Conservation (phyloP, 139 green algal genomes). For the Tetradesmus obliquus region DNA sequence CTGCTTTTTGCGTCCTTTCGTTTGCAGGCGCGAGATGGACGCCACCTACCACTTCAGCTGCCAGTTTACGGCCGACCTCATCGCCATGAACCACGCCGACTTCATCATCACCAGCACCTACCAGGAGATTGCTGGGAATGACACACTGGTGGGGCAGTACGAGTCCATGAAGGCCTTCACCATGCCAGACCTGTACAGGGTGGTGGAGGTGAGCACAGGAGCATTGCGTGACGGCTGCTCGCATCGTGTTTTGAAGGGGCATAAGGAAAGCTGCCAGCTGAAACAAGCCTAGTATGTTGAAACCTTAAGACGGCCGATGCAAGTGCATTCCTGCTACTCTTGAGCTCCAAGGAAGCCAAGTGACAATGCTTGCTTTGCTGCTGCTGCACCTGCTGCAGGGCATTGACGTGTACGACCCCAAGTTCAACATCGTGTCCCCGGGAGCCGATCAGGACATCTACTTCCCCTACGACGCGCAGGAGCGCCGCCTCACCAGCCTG, state of each 20-base stretch:
- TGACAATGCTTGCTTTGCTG: too few species aligned
- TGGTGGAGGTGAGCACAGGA: slow-evolving; percentile 51
- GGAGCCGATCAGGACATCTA: slow-evolving; percentile 85
- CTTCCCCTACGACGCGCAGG: slow-evolving; percentile 77
- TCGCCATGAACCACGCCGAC: slow-evolving; percentile 87
- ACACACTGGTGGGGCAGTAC: slow-evolving; percentile 81
- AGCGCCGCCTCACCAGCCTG: slow-evolving; percentile 74
- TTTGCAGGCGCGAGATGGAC: slow-evolving; percentile 60
- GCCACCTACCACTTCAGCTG: slow-evolving; percentile 84
- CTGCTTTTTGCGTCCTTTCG: background rate
- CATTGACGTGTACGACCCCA: slow-evolving; percentile 55
- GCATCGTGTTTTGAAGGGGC: too few species aligned
- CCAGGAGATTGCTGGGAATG: slow-evolving; percentile 78
- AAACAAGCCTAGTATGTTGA: too few species aligned
- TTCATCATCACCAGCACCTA: slow-evolving; percentile 88
- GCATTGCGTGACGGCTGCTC: too few species aligned
- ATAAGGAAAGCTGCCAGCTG: too few species aligned
- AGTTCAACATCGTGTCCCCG: slow-evolving; percentile 91
- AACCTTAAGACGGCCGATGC: too few species aligned
- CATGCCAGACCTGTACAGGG: slow-evolving; percentile 80
- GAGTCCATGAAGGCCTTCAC: slow-evolving; percentile 82
- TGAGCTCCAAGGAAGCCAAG: too few species aligned
- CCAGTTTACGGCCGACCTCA: slow-evolving; percentile 89
- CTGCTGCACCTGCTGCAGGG: too few species aligned
- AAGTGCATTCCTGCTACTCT: too few species aligned